Evolutionary conservation across 257 asterid species (phyloP).

Genomic region (Agastache rugosa): DNA sequence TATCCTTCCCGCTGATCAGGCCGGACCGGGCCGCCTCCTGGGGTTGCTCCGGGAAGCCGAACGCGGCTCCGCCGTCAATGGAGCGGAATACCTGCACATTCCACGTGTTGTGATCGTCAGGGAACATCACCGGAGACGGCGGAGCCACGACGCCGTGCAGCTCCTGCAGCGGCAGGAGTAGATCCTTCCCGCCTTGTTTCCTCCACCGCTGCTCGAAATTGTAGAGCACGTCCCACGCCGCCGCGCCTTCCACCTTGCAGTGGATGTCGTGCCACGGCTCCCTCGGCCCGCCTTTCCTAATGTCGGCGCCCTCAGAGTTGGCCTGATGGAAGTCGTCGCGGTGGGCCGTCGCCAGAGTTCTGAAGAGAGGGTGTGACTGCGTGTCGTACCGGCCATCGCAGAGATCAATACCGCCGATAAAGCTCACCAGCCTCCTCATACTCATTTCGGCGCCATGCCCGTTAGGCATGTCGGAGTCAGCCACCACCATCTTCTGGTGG

Average conservation of each 20-base stretch:
- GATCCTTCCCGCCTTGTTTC: constrained; percentile 42
- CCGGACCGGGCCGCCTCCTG: constrained; percentile 42
- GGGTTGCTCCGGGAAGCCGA: constrained; percentile 46
- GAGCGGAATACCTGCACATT: constrained; percentile 48
- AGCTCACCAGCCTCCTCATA: constrained; percentile 41
- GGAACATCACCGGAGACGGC: constrained; percentile 43
- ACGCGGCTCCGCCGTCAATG: constrained; percentile 51
- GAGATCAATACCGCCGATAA: constrained; percentile 46
- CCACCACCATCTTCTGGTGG: constrained; percentile 45
- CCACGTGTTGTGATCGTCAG: constrained; percentile 39
- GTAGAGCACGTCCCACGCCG: constrained; percentile 48
- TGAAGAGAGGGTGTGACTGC: constrained; percentile 41
- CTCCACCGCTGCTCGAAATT: constrained; percentile 51
- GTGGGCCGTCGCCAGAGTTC: constrained; percentile 39
- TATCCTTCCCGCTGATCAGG: constrained; percentile 45
- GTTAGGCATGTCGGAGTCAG: constrained; percentile 37
- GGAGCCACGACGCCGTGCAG: constrained; percentile 30
- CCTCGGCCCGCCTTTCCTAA: constrained; percentile 43
- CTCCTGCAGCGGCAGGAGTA: constrained; percentile 37
- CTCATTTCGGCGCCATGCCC: neutral
- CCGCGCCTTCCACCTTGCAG: constrained; percentile 43
- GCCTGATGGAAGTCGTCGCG: constrained; percentile 45
- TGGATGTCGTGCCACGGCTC: constrained; percentile 57
- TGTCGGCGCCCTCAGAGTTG: constrained; percentile 34
- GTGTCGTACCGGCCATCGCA: constrained; percentile 47